A percentile compares a stretch with the other conserved stretches of the same genome.
phyloP scores from a whole-genome alignment of 106 monocot genomes.

The Cymbidium sinense region DNA sequence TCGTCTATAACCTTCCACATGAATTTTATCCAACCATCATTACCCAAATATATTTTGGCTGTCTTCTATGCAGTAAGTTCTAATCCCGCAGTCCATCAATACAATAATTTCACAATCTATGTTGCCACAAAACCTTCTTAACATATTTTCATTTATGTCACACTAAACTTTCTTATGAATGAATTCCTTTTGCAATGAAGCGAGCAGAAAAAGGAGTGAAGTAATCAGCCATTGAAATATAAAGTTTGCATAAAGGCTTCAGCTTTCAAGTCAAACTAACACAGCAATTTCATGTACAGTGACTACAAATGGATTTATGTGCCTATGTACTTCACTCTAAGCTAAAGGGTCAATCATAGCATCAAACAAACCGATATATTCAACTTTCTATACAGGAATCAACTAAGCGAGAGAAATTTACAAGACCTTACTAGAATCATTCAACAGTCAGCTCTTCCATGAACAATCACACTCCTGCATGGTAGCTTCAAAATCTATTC shows the following conservation, averaged over 20 bases:
- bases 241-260: neutral
- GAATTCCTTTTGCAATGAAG: too few species aligned
- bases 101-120: too few species aligned
- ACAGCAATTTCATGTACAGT: neutral
- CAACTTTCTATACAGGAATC: neutral
- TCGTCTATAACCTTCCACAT: too few species aligned
- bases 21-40: too few species aligned
- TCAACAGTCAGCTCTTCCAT: neutral
- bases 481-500: conserved; percentile 6
- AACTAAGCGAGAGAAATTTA: neutral
- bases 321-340: neutral
- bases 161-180: too few species aligned
- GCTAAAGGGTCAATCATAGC: neutral
- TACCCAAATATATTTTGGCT: too few species aligned
- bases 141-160: too few species aligned
- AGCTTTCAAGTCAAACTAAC: neutral
- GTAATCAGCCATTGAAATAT: neutral
- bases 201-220: too few species aligned
- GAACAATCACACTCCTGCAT: neutral
- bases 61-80: too few species aligned
- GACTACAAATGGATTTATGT: neutral
- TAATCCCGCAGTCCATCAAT: too few species aligned
- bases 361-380: neutral
- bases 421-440: neutral
- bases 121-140: too few species aligned